Evolutionary conservation across 2,329 filamentous ascomycete genomes (phyloP).

Genomic region (Trichoderma aggressivum): DNA sequence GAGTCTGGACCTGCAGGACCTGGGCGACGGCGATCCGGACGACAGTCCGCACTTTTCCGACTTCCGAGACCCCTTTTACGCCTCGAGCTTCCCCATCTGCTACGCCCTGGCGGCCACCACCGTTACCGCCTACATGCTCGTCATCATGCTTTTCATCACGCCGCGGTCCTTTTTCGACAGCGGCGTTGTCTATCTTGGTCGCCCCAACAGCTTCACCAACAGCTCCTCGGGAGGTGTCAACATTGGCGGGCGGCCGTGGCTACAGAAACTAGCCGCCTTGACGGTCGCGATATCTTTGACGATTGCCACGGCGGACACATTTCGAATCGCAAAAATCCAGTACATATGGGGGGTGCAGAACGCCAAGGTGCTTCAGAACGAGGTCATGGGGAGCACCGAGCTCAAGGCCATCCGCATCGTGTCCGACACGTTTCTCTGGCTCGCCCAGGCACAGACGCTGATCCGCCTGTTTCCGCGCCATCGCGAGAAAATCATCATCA

Average conservation of each 20-base stretch:
- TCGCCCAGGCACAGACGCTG: conserved; percentile 93
- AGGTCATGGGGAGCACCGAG: conserved; percentile 80
- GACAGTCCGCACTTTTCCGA: conserved; percentile 44
- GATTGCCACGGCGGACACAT: conserved; percentile 89
- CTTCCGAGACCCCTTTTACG: conserved; percentile 84
- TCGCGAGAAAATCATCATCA: conserved; percentile 96
- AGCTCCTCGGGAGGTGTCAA: conserved; percentile 75
- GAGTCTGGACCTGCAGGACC: conserved; percentile 23
- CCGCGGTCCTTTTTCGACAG: conserved; percentile 91
- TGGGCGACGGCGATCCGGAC: not conserved
- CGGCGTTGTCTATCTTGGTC: conserved; percentile 74
- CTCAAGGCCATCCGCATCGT: conserved; percentile 89
- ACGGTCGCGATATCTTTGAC: conserved; percentile 81
- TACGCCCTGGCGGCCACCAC: conserved; percentile 92
- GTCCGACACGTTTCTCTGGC: conserved; percentile 94
- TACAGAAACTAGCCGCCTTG: conserved; percentile 78
- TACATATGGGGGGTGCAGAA: conserved; percentile 79
- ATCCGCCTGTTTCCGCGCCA: conserved; percentile 95
- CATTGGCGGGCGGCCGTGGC: conserved; percentile 87
- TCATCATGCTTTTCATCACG: conserved; percentile 91
- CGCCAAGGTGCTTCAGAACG: conserved; percentile 67
- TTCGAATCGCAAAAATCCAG: conserved; percentile 76
- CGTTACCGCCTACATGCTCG: conserved; percentile 84
- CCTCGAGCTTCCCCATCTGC: conserved; percentile 86
- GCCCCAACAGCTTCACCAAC: conserved; percentile 82